A percentile compares a stretch with the other conserved stretches of the same genome.
Evolutionary conservation across 495 filamentous ascomycete species (phyloP).

Genomic region (Bacidia rubella): DNA sequence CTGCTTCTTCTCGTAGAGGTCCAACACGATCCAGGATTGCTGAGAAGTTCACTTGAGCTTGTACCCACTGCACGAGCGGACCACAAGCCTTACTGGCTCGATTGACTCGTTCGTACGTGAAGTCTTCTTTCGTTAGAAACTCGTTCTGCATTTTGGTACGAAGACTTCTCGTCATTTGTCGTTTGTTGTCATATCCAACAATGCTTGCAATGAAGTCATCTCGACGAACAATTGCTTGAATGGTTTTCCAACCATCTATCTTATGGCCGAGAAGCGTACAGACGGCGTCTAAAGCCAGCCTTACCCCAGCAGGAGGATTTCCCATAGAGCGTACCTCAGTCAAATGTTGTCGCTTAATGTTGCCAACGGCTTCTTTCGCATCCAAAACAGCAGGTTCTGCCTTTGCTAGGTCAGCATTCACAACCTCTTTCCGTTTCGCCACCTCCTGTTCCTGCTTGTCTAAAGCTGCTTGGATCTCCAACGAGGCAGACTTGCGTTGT

Average conservation of each 20-base stretch:
- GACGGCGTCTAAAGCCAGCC: constrained; percentile 85
- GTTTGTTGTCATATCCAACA: constrained; percentile 92
- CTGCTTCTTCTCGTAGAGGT: constrained; percentile 82
- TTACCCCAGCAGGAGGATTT: constrained; percentile 77
- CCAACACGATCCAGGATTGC: constrained; percentile 93
- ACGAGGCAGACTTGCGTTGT: constrained; percentile 69
- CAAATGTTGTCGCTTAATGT: constrained; percentile 92
- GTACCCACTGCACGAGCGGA: constrained; percentile 92
- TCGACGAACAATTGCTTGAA: constrained; percentile 71
- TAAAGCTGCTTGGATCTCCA: constrained; percentile 76
- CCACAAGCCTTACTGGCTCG: constrained; percentile 94
- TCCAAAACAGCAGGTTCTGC: constrained; percentile 89
- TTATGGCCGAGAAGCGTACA: constrained; percentile 89
- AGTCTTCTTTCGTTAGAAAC: constrained; percentile 81
- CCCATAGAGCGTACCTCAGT: constrained; percentile 96
- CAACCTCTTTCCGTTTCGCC: constrained; percentile 66
- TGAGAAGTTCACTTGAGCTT: constrained; percentile 93
- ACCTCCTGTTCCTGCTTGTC: constrained; percentile 87
- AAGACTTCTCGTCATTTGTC: constrained; percentile 74
- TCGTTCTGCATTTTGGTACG: constrained; percentile 84
- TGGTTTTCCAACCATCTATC: constrained; percentile 76
- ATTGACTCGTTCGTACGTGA: constrained; percentile 90
- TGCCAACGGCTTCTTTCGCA: constrained; percentile 88
- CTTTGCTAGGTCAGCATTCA: constrained; percentile 72
- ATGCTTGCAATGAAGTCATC: constrained; percentile 98